Evolutionary conservation across 1,139 yeast species (phyloP), one percentile per base, ranked within the genome.

Genomic region (Kodamaea ohmeri): DNA sequence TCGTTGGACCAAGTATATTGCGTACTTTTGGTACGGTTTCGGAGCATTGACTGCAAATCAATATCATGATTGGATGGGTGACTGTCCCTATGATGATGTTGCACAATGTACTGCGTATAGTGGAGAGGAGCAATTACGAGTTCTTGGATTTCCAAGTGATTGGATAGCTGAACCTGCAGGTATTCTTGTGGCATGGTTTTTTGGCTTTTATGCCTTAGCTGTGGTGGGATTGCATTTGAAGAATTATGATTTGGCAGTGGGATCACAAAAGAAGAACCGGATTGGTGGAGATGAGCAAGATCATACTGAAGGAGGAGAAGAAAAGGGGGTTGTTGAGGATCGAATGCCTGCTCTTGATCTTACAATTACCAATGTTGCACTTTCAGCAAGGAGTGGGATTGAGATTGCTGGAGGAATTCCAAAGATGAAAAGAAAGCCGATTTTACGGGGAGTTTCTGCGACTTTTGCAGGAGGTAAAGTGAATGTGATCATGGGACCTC

Each of bases 21-120:
- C 90, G 0, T 83, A 78, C 51, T 74, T 83, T 41, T 87, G 92
- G 85, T 86, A 83, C 51, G 81, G 80, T 0, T 83, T 83, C 59
- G 94, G 94, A 1, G 82, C 84, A 0, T 56, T 82, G 40, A 50
- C 73, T 14, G 73, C 88, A 0, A 83, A 82, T 52, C 85, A 85
- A 48, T 86, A 76, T 53, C 65, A 82, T 1, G 73, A 68, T 34
- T 82, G 73, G 64, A 46, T 53, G 41, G 88, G 88, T 7, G 76
- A 69, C 37, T 84, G 92, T 56, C 68, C 70, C 6, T 63, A 63
- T 25, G 65, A 41, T 41, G 19, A 52, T 27, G 39, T 43, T 1
- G 29, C 6, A 14, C 42, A 51, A 26, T 63, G 76, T 42, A 48
- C 51, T 0, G 73, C 76, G 43, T 60, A 58, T 33, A 71, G 84